These are phyloP conservation scores for Penicillium lagena DNA, from an alignment of 495 filamentous ascomycete genomes.

Conservation along the genomic window DNA sequence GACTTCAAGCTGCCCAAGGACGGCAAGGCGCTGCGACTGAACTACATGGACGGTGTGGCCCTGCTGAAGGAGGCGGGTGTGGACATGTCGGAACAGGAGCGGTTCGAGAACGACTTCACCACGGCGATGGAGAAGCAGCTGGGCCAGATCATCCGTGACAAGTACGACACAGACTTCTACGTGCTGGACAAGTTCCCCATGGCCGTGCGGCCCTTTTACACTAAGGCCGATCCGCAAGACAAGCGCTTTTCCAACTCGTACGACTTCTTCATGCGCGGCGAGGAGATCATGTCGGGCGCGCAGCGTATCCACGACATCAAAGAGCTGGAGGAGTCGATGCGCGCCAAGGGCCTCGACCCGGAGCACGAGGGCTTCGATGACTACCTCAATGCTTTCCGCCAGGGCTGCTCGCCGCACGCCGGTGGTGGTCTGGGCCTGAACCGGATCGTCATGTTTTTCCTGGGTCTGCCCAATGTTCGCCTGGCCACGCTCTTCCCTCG, in stretches of 20 bases:
- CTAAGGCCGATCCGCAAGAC: constrained; percentile 66
- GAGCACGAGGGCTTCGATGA: constrained; percentile 69
- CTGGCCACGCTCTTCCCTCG: constrained; percentile 73
- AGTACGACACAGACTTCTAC: constrained; percentile 88
- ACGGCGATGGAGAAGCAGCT: constrained; percentile 86
- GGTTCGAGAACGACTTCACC: constrained; percentile 59
- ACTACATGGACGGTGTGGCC: constrained; percentile 77
- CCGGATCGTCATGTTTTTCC: constrained; percentile 81
- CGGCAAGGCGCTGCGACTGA: constrained; percentile 74
- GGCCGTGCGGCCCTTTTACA: constrained; percentile 81
- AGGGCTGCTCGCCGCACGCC: constrained; percentile 74
- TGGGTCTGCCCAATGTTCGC: constrained; percentile 76
- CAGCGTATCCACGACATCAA: constrained; percentile 76
- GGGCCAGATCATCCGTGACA: constrained; percentile 75
- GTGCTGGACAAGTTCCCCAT: constrained; percentile 89
- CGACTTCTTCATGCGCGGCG: constrained; percentile 91
- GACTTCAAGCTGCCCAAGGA: constrained; percentile 52
- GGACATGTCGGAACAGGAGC: constrained; percentile 68
- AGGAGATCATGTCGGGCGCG: constrained; percentile 83
- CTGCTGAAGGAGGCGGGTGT: constrained; percentile 77
- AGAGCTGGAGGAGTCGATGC: constrained; percentile 62
- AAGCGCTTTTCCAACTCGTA: constrained; percentile 72
- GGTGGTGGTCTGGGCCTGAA: constrained; percentile 86
- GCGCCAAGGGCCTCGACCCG: constrained; percentile 67
- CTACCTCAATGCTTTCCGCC: constrained; percentile 75